Evolutionary conservation across 2,329 filamentous ascomycete genomes (phyloP).

Genomic region (Ophidiomyces ophidiicola): DNA sequence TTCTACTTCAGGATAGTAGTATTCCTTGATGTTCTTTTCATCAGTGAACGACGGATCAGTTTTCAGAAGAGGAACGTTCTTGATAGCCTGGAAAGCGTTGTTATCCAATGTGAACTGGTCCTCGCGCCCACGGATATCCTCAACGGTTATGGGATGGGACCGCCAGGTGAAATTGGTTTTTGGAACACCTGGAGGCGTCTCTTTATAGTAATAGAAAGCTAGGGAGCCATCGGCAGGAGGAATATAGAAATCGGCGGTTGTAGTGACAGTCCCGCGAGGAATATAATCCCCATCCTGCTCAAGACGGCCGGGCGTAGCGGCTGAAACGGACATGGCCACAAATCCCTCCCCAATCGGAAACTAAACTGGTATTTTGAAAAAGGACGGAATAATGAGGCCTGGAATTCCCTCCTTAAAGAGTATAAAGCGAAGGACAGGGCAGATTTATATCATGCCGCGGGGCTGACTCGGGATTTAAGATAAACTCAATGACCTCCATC

Average conservation of each 20-base stretch:
- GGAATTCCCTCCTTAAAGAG: too few relatives aligned
- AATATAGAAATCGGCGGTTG: constrained; percentile 53
- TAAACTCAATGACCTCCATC: too few relatives aligned
- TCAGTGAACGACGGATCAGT: constrained; percentile 51
- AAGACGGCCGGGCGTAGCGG: constrained; percentile 18
- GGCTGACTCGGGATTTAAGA: too few relatives aligned
- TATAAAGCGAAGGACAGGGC: too few relatives aligned
- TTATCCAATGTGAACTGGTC: constrained; percentile 53
- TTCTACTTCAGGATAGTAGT: constrained; percentile 81
- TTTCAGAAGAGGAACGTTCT: constrained; percentile 43
- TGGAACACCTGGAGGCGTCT: constrained; percentile 42
- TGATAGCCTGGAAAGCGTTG: constrained; percentile 61
- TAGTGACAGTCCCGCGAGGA: constrained; percentile 50
- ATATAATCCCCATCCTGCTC: constrained; percentile 27
- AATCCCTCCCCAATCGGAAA: not conserved
- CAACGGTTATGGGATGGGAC: constrained; percentile 45
- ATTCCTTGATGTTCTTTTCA: constrained; percentile 53
- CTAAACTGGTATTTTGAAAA: not conserved
- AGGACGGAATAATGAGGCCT: not conserved
- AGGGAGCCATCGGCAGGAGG: constrained; percentile 47
- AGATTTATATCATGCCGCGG: too few relatives aligned
- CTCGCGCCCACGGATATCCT: constrained; percentile 64
- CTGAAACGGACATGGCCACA: constrained; percentile 19
- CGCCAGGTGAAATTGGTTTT: not conserved
- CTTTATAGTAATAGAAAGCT: constrained; percentile 58